Evolutionary conservation across 1,284 basidiomycete species (phyloP), one percentile per base, ranked within the genome.

Genomic region (Ceratorhiza oryzae-sativae): DNA sequence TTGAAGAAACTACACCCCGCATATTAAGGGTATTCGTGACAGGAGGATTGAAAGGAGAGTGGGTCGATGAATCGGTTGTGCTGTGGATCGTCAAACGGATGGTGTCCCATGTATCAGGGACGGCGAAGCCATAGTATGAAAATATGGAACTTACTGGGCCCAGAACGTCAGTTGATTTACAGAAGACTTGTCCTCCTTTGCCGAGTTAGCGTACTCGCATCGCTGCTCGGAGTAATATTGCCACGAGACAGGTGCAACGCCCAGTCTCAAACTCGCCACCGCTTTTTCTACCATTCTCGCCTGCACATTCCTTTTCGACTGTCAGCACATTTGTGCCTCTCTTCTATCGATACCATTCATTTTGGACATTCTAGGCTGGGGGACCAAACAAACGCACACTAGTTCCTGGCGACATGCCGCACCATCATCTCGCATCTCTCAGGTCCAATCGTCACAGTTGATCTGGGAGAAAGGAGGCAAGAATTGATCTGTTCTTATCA

Each of bases 331-430:
- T 4, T 48, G 25, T 12, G 3, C 12, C 3, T 53, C 25, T 34
- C 51, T 55, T 34, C 30, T 55, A 55, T 55, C 51, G 51, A 55
- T 55, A n/a, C 34, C 51, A 55, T 55, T 55, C 51, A 55, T 55
- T 25, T 32, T 32, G 32, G 51, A 55, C 51, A 55, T 55, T 55
- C 30, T 55, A 13, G 51, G 51, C 27, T 34, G 15, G 51, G 23
- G 15, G 42, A 30, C 27, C 51, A 55, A 55, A 55, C 51, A 55
- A 55, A 55, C 13, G 30, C 51, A 55, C 25, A 55, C 51, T 15
- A 8, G 51, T 55, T 55, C 51, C 51, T 55, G 51, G 27, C 49
- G 23, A 13, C 13, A 12, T 55, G 51, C 49, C n/a, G 49, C 25
- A 30, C 51, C 51, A n/a, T 55, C 51, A 55, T 55, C 51, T 13